Evolutionary conservation across 2,329 filamentous ascomycete species (phyloP).

Genomic region (Alternaria sp.): DNA sequence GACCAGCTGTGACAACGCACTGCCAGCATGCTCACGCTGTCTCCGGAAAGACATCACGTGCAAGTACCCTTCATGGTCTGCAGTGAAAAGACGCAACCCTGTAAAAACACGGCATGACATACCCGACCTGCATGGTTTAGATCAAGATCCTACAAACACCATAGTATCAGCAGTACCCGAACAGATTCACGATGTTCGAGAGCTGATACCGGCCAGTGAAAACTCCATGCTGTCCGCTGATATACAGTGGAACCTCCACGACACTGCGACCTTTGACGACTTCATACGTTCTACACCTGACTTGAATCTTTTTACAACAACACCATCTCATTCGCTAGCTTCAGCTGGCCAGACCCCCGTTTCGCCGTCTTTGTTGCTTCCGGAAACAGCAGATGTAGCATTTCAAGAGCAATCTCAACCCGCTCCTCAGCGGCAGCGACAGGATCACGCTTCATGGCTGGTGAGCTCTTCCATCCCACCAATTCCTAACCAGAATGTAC

Average conservation of each 20-base stretch:
- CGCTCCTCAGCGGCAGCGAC: not conserved
- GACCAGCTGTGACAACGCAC: slow-evolving; percentile 5
- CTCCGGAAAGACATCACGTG: not conserved
- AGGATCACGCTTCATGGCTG: not conserved
- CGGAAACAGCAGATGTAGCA: not conserved
- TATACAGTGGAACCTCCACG: not conserved
- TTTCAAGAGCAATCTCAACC: not conserved
- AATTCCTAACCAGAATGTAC: slow-evolving; percentile 24
- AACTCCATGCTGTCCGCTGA: not conserved
- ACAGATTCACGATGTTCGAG: not conserved
- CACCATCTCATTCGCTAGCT: not conserved
- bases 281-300: not conserved
- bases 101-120: not conserved
- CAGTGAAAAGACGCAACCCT: not conserved
- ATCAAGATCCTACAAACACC: not conserved
- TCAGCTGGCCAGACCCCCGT: not conserved
- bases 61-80: not conserved
- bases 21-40: slow-evolving; percentile 9
- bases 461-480: slow-evolving; percentile 28
- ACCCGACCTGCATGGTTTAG: not conserved
- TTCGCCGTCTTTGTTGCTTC: not conserved
- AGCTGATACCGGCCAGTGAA: not conserved
- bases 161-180: not conserved
- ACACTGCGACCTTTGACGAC: not conserved
- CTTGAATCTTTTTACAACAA: not conserved